phyloP scores from a whole-genome alignment of 2,329 filamentous ascomycete species.

The Trichoderma harzianum region DNA sequence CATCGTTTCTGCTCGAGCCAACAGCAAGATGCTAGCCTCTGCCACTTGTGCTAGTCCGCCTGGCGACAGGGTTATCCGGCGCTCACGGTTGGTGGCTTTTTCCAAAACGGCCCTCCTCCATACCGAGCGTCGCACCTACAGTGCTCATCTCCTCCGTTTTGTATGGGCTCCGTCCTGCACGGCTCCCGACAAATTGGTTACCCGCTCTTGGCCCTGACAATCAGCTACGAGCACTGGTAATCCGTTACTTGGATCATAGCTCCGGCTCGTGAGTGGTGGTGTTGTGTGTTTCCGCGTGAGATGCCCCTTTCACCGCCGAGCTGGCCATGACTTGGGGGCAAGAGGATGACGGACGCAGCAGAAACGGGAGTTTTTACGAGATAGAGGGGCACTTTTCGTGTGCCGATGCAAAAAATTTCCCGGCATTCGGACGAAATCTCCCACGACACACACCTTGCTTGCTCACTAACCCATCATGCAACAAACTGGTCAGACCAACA shows the following conservation, averaged over 20 bases:
- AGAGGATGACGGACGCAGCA: neutral
- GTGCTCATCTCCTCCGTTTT: slow-evolving; percentile 3
- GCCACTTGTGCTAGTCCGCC: neutral
- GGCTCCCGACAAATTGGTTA: slow-evolving; percentile 13
- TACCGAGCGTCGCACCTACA: slow-evolving; percentile 10
- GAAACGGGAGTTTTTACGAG: neutral
- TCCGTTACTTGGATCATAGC: neutral
- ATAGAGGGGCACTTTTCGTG: slow-evolving; percentile 2
- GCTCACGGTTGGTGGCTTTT: slow-evolving; percentile 16
- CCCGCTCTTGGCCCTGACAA: slow-evolving; percentile 12
- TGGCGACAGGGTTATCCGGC: slow-evolving; percentile 1
- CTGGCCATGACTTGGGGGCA: neutral
- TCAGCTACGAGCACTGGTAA: neutral
- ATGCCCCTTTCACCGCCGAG: neutral
- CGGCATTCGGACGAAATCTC: slow-evolving; percentile 11
- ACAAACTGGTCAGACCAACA: slow-evolving; percentile 8
- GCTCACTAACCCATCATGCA: slow-evolving; percentile 5
- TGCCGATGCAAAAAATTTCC: slow-evolving; percentile 17
- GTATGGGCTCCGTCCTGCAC: neutral
- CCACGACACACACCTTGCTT: slow-evolving; percentile 12
- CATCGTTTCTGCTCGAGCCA: neutral
- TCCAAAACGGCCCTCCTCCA: slow-evolving; percentile 7
- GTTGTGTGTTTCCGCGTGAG: neutral
- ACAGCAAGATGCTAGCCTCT: neutral
- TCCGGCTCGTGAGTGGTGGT: neutral